Conservation (phyloP, 495 filamentous ascomycete genomes). For the Lasiosphaeria miniovina region DNA sequence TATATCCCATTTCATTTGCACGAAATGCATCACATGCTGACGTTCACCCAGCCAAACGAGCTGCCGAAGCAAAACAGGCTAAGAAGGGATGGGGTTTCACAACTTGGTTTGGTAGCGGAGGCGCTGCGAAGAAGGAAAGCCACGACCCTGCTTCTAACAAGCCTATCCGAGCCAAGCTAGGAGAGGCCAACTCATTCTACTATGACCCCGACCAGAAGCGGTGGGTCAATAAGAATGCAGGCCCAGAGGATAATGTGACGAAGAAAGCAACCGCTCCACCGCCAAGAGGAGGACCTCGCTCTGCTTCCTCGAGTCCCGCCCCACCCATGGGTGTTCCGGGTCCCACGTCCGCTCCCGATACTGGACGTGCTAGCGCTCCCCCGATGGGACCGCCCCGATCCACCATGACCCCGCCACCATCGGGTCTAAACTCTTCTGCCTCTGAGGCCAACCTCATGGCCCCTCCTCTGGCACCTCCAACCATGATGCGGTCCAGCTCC, state of each 20-base stretch:
- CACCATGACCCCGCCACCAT: conserved; percentile 23
- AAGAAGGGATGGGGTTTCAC: conserved; percentile 83
- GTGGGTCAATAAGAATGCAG: conserved; percentile 96
- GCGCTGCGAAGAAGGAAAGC: conserved; percentile 60
- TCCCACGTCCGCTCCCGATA: conserved; percentile 22
- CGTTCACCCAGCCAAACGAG: conserved; percentile 38
- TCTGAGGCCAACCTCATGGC: conserved; percentile 24
- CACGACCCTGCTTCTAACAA: conserved; percentile 41
- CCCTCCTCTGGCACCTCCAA: conserved; percentile 33
- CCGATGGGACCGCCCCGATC: conserved; percentile 34
- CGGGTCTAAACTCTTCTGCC: conserved; percentile 19
- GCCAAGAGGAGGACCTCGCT: conserved; percentile 35
- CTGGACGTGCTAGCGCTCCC: conserved; percentile 32
- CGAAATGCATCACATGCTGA: conserved; percentile 15
- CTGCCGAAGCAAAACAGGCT: conserved; percentile 33
- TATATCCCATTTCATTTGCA: conserved; percentile 2
- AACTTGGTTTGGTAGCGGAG: conserved; percentile 71
- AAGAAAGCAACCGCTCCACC: conserved; percentile 51
- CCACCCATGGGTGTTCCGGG: conserved; percentile 19
- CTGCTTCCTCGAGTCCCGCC: conserved; percentile 36
- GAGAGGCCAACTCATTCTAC: conserved; percentile 88
- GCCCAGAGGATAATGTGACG: conserved; percentile 46
- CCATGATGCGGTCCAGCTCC: conserved; percentile 44
- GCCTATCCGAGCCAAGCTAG: conserved; percentile 90
- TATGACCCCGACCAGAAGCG: conserved; percentile 93